These are phyloP conservation scores for Talaromyces adpressus DNA, from an alignment of 495 filamentous ascomycete genomes.

Conservation along the genomic window DNA sequence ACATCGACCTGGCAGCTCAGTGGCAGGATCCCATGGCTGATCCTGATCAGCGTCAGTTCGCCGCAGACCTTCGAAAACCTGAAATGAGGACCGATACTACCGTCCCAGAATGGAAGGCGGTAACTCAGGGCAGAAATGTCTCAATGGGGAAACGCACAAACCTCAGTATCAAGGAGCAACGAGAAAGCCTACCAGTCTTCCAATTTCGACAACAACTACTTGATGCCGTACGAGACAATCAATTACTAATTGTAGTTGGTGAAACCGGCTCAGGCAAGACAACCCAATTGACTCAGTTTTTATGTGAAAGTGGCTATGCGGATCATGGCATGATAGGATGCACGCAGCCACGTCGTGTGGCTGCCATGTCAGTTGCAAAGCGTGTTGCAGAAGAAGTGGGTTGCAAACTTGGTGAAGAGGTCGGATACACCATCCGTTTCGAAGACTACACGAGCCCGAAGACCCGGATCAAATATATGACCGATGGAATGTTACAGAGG, in stretches of 20 bases:
- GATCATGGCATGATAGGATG: constrained; percentile 92
- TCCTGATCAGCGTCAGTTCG: constrained; percentile 78
- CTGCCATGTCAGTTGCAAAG: constrained; percentile 94
- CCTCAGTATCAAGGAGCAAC: constrained; percentile 92
- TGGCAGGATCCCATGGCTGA: constrained; percentile 96
- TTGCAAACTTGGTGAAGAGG: constrained; percentile 81
- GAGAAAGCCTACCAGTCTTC: constrained; percentile 84
- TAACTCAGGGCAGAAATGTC: constrained; percentile 72
- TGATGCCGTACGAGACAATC: constrained; percentile 80
- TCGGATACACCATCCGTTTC: constrained; percentile 97
- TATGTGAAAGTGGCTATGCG: constrained; percentile 86
- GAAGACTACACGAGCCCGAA: constrained; percentile 87
- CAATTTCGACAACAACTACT: constrained; percentile 85
- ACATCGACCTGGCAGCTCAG: constrained; percentile 82
- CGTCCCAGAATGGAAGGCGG: constrained; percentile 90
- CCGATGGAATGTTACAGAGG: constrained; percentile 94
- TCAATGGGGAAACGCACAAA: constrained; percentile 80
- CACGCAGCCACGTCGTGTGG: constrained; percentile 94
- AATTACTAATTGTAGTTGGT: constrained; percentile 91
- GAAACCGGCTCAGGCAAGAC: constrained; percentile 98
- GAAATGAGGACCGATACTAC: constrained; percentile 52
- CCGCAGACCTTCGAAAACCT: constrained; percentile 62
- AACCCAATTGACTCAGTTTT: constrained; percentile 90
- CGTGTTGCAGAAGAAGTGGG: constrained; percentile 97
- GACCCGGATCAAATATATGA: constrained; percentile 99